Evolutionary conservation across 495 filamentous ascomycete species (phyloP).

Genomic region (Echria macrotheca): DNA sequence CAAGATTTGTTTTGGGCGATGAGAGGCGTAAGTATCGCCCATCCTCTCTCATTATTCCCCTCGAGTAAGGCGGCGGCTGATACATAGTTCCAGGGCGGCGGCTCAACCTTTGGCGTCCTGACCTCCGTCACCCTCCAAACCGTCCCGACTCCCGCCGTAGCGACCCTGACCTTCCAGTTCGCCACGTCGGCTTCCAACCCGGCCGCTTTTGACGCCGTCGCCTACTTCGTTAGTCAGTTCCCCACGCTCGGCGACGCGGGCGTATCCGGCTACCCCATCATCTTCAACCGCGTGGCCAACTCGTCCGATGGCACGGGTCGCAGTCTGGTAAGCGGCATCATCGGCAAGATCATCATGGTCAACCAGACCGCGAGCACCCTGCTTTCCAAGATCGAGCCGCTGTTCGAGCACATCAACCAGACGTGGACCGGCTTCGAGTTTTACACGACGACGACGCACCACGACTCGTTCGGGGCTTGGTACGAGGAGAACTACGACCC

Average conservation of each 20-base stretch:
- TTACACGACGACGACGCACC: constrained; percentile 34
- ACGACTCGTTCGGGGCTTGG: constrained; percentile 41
- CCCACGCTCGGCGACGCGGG: constrained; percentile 32
- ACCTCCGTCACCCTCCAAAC: constrained; percentile 45
- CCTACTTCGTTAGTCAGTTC: constrained; percentile 29
- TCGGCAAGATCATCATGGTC: constrained; percentile 19
- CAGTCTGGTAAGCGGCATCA: constrained; percentile 26
- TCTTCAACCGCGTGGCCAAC: constrained; percentile 20
- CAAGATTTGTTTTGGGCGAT: constrained; percentile 62
- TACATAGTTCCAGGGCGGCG: constrained; percentile 42
- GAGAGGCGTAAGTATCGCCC: constrained; percentile 31
- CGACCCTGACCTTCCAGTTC: constrained; percentile 18
- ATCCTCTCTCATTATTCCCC: not conserved
- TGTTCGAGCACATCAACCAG: constrained; percentile 28
- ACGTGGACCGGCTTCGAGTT: constrained; percentile 40
- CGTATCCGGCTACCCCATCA: constrained; percentile 31
- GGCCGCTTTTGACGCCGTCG: constrained; percentile 22
- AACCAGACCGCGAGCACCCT: constrained; percentile 26
- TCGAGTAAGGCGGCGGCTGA: not conserved
- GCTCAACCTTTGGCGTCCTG: constrained; percentile 58
- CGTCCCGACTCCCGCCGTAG: constrained; percentile 24
- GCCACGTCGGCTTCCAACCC: constrained; percentile 7
- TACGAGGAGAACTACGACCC: constrained; percentile 35
- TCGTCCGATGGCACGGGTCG: constrained; percentile 11
- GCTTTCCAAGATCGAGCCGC: constrained; percentile 36